Base-by-base conservation (phyloP, 495 filamentous ascomycete genomes). In the Tetracladium setigerum region DNA sequence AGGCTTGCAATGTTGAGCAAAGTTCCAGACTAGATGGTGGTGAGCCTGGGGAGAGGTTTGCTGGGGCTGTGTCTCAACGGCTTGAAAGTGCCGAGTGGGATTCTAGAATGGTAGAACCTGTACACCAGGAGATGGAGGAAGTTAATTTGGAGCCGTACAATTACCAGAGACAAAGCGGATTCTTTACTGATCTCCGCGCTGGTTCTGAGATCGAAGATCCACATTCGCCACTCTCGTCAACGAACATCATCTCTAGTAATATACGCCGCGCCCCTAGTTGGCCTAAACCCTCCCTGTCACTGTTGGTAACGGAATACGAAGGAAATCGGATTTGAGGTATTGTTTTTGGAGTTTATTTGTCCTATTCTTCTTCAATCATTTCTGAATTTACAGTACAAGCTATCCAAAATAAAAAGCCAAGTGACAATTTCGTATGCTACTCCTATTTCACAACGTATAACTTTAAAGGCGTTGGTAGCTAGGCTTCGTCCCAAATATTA, bases 401-500 rank as follows among this genome's bases (percentile, higher is more conserved):
- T 34, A 9, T 34, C 32, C 9, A 34, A 34, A 34, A 34, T 34
- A n/a, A 34, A 34, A 34, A 9, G n/a, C 32, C n/a, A n/a, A 34
- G 32, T 34, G 32, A n/a, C 32, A 9, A 9, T 9, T n/a, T 34
- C 32, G n/a, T n/a, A 34, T 34, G 19, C 6, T 40, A 36, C 12
- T 47, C 10, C 34, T 47, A 14, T n/a, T 30, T 47, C 16, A 38
- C 17, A 9, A 6, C 41, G 8, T 16, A 30, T 15, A 27, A 40
- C 38, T 19, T 49, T 27, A 49, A 22, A 12, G n/a, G 15, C 38
- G 34, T 13, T 13, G 38, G 16, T 17, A 41, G 17, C 19, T 3
- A 41, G 47, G 38, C 47, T 49, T 49, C 12, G 14, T 47, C 35
- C 19, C 3, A 14, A 47, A 17, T 43, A 5, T 15, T 15, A 47